phyloP scores from a whole-genome alignment of 2,329 filamentous ascomycete species.

The Alternaria triticina region DNA sequence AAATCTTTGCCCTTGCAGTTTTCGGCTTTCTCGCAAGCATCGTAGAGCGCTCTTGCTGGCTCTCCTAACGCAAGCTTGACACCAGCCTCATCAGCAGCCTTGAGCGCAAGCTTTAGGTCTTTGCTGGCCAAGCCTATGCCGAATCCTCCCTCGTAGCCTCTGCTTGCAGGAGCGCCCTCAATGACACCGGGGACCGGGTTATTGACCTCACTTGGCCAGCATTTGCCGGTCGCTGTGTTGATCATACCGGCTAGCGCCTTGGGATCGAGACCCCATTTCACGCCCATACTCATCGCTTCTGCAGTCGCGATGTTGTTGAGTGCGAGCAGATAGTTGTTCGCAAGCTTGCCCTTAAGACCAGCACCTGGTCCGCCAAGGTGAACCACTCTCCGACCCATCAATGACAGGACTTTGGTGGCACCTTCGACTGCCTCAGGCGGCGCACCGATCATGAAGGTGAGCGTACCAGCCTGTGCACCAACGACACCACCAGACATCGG shows the following conservation, averaged over 20 bases:
- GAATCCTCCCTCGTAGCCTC: slow-evolving; percentile 68
- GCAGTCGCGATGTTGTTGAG: slow-evolving; percentile 83
- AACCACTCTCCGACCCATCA: slow-evolving; percentile 86
- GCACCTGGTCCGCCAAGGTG: slow-evolving; percentile 86
- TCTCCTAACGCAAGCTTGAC: slow-evolving; percentile 55
- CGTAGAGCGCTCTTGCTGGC: slow-evolving; percentile 54
- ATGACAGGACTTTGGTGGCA: slow-evolving; percentile 71
- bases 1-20: slow-evolving; percentile 59
- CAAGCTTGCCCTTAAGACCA: slow-evolving; percentile 88
- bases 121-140: slow-evolving; percentile 59
- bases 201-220: slow-evolving; percentile 96
- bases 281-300: slow-evolving; percentile 71
- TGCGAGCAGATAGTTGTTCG: slow-evolving; percentile 95
- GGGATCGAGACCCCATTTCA: slow-evolving; percentile 67
- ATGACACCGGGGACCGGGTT: slow-evolving; percentile 91
- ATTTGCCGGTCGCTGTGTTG: slow-evolving; percentile 91
- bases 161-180: slow-evolving; percentile 73
- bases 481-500: slow-evolving; percentile 98
- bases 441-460: slow-evolving; percentile 95
- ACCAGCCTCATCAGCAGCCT: slow-evolving; percentile 53
- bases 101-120: slow-evolving; percentile 57
- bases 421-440: slow-evolving; percentile 65
- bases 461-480: slow-evolving; percentile 81
- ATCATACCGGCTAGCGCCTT: slow-evolving; percentile 81
- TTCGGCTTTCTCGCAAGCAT: slow-evolving; percentile 51